Evolutionary conservation across 257 asterid genomes (phyloP), one percentile per base, ranked within the genome.

Genomic region (Coffea eugenioides): DNA sequence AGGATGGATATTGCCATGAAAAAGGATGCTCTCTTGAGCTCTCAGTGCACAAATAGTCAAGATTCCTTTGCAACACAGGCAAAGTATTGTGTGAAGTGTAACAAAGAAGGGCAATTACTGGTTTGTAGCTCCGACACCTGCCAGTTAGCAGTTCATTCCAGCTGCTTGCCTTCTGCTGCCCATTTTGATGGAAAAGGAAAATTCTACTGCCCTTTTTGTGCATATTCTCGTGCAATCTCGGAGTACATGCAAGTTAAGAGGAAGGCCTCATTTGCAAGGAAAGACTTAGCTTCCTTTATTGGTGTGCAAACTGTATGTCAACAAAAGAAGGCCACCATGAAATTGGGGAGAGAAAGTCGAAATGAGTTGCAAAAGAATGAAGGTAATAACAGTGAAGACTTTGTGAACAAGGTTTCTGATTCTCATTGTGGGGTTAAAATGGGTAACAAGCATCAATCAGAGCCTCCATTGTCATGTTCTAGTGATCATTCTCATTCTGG

Each of bases 141-240:
- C 74, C 81, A 87, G 10, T 52, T 88, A 62, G 85, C 82, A 83
- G 87, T 93, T 79, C 97, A 91, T 69, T 83, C 85, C 76, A 86
- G 82, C 75, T 94, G 98, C 83, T 87, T 91, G 89, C 88, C 80
- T 78, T 85, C 92, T 67, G 87, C 84, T 52, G 81, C 81, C 51
- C 80, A 75, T 79, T 88, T 89, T 82, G 87, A 87, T 79, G 67
- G 82, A 73, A 75, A 59, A 31, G 95, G 88, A 70, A 77, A 80
- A 69, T 92, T 91, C 79, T 88, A 81, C 66, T 84, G 98, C 87
- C 97, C 94, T 4, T 92, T 92, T 84, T 94, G 98, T 88, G 89
- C 92, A 75, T 91, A 89, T 82, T 87, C 92, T 79, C 91, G 68
- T 73, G 89, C 98, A 75, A 79, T 94, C 69, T 85, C 90, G 18